A percentile compares a stretch with the other conserved stretches of the same genome.
Evolutionary conservation across 768 basidiomycete genomes (phyloP).

Genomic region (Cyclocybe cylindracea): DNA sequence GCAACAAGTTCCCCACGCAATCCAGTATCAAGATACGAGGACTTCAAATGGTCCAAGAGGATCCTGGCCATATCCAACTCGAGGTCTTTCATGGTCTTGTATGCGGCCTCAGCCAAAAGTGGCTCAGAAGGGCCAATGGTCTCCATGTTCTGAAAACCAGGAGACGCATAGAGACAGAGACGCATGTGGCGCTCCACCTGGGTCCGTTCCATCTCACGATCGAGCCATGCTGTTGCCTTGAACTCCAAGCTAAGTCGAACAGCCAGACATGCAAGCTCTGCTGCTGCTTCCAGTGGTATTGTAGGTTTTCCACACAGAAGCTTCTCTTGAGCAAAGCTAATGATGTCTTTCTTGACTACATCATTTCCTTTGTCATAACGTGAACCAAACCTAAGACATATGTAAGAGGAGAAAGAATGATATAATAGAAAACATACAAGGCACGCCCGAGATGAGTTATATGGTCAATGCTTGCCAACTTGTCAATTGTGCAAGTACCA

Average conservation of each 20-base stretch:
- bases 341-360: no score
- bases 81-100: conserved; percentile 6
- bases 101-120: conserved; percentile 27
- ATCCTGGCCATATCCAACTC: conserved; percentile 4
- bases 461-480: conserved; percentile 14
- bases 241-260: no score
- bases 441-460: conserved; percentile 24
- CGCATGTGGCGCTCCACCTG: conserved; percentile 30
- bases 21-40: conserved; percentile 17
- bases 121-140: conserved; percentile 28
- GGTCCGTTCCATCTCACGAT: conserved; percentile 8
- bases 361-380: no score
- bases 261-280: no score
- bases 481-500: conserved; percentile 4
- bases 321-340: no score
- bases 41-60: conserved; percentile 8
- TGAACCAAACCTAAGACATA: no score
- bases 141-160: conserved; percentile 16
- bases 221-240: neutral
- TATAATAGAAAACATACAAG: conserved; percentile 16
- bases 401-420: neutral
- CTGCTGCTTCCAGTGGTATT: no score
- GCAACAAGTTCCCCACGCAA: conserved; percentile 22
- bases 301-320: no score
- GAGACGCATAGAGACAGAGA: conserved; percentile 14